phyloP scores from a whole-genome alignment of 2,329 filamentous ascomycete species.

The Pseudocercospora fuligena region DNA sequence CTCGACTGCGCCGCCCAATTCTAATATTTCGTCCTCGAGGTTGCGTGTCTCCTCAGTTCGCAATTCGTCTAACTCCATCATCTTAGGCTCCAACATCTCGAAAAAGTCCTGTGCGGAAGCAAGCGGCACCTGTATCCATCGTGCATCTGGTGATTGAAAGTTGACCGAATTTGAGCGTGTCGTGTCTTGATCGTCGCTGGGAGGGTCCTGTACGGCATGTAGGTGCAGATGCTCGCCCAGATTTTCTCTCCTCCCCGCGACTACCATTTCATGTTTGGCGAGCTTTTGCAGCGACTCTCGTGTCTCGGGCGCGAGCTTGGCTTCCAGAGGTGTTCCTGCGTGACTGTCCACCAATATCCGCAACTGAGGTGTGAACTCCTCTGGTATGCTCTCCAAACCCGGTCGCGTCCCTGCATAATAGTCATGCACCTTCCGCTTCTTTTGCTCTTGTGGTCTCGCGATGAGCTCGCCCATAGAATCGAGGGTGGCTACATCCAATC shows the following conservation, averaged over 20 bases:
- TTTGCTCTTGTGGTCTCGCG: constrained; percentile 19
- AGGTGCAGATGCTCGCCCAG: constrained; percentile 23
- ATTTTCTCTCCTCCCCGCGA: constrained; percentile 41
- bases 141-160: constrained; percentile 24
- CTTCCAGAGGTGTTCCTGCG: constrained; percentile 71
- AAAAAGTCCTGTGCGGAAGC: constrained; percentile 82
- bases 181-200: constrained; percentile 8
- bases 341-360: constrained; percentile 70
- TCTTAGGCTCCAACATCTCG: constrained; percentile 71
- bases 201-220: constrained; percentile 11
- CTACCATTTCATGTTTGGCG: constrained; percentile 53
- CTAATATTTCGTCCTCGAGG: constrained; percentile 66
- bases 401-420: constrained; percentile 34
- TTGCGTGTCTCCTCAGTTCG: constrained; percentile 68
- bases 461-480: constrained; percentile 62
- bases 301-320: constrained; percentile 68
- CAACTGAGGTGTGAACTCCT: constrained; percentile 67
- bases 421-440: constrained; percentile 16
- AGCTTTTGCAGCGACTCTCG: constrained; percentile 67
- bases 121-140: constrained; percentile 72
- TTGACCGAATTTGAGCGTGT: background rate
- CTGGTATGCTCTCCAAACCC: constrained; percentile 30
- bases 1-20: constrained; percentile 68
- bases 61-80: constrained; percentile 70
- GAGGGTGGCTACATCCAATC: constrained; percentile 73